Evolutionary conservation across 1,284 basidiomycete genomes (phyloP), one percentile per base, ranked within the genome.

Genomic region (Cystobasidiaceae sp.): DNA sequence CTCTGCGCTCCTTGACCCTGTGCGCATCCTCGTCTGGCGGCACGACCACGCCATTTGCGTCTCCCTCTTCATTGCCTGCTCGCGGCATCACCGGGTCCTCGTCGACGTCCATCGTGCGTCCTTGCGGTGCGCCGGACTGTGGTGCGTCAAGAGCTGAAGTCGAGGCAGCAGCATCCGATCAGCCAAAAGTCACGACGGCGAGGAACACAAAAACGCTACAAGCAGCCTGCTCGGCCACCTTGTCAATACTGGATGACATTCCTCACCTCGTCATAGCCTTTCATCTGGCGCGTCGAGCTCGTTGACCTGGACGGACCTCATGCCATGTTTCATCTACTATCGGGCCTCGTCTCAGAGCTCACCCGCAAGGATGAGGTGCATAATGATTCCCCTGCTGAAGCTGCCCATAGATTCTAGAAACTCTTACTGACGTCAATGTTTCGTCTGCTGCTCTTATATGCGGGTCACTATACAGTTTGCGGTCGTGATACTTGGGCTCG

Each of bases 271-370:
- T n/a, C 37, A n/a, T 39, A 39, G 37, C 11, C 37, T 39, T 30
- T n/a, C n/a, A n/a, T n/a, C 37, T 41, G n/a, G 37, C n/a, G 37
- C 37, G 37, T 11, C 37, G 11, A 11, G 37, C 37, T 41, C 37
- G 27, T n/a, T 32, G 3, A 50, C 25, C 27, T 50, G 28, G 15
- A 46, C n/a, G n/a, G 55, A 43, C 8, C 30, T 44, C 21, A 48
- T 59, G 44, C 37, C 41, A 89, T 93, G 91, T 94, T 93, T 78
- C 90, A 93, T 78, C 83, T 94, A 45, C 81, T 94, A 72, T 90
- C 88, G 72, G 92, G 92, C 33, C 80, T 94, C 13, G 87, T 93
- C 77, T 86, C 89, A 75, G 86, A 93, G 78, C 78, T 94, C 32
- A 94, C 90, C 19, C 85, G 88, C 70, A 94, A 94, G 78, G 91